A percentile compares a stretch with the other conserved stretches of the same genome.
Conservation (phyloP, 768 basidiomycete genomes). For the Favolaschia claudopus region DNA sequence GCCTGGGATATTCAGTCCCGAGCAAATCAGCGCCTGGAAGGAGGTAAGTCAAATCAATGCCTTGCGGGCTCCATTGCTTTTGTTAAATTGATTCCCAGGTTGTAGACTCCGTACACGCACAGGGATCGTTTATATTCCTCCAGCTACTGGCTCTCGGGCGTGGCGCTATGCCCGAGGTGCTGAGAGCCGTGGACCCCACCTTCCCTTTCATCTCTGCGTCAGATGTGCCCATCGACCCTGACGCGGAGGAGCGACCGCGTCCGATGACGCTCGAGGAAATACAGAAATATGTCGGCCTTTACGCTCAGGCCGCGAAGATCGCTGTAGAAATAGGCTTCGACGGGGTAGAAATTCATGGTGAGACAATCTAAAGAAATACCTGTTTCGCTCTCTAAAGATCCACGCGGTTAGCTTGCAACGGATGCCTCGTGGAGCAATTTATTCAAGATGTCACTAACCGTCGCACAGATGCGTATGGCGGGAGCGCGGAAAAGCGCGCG, state of each 20-base stretch:
- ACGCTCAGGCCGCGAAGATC: constrained; percentile 40
- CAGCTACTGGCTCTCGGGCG: constrained; percentile 58
- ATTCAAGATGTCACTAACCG: constrained; percentile 49
- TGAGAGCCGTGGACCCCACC: constrained; percentile 35
- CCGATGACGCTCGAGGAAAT: constrained; percentile 38
- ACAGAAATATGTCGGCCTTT: constrained; percentile 35
- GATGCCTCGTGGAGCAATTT: constrained; percentile 52
- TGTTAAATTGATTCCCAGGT: constrained; percentile 34
- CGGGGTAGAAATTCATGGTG: constrained; percentile 40
- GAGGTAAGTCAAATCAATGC: constrained; percentile 27
- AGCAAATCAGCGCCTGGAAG: constrained; percentile 55
- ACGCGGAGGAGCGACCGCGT: constrained; percentile 23
- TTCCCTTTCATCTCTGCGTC: constrained; percentile 34
- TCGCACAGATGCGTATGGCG: constrained; percentile 61
- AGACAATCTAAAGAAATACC: too few relatives aligned
- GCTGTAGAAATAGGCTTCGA: constrained; percentile 48
- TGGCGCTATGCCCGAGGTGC: constrained; percentile 26
- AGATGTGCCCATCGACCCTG: constrained; percentile 16
- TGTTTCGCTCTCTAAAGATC: not conserved
- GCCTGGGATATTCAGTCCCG: constrained; percentile 51
- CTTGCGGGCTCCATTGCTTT: not conserved
- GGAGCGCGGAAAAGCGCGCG: constrained; percentile 54
- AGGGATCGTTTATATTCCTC: constrained; percentile 51
- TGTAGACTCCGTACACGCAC: constrained; percentile 54
- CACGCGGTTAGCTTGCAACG: constrained; percentile 18